Evolutionary conservation across 1,284 basidiomycete genomes (phyloP).

Genomic region (Ceratobasidium sp.): DNA sequence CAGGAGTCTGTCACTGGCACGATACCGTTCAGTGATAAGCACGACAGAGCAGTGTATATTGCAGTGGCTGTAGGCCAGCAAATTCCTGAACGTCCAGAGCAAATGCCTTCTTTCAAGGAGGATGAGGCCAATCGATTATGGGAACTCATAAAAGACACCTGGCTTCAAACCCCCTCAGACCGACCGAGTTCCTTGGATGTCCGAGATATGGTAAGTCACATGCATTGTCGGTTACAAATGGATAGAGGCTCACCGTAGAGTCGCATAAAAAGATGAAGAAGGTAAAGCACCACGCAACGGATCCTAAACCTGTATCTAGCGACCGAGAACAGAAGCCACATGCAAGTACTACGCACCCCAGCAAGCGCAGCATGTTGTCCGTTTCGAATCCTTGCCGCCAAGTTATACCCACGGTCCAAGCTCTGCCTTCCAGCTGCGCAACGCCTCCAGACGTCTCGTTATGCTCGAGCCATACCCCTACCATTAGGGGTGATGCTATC

Average conservation of each 20-base stretch:
- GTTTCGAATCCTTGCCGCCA: too few relatives aligned
- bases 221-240: too few relatives aligned
- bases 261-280: too few relatives aligned
- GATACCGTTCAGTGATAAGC: neutral
- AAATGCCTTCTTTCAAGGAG: neutral
- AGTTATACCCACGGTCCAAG: too few relatives aligned
- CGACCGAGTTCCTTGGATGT: neutral
- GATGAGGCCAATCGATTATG: neutral
- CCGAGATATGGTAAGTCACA: too few relatives aligned
- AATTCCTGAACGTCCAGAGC: neutral
- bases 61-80: neutral
- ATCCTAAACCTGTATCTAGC: too few relatives aligned
- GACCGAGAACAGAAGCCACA: too few relatives aligned
- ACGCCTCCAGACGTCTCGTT: slow-evolving; percentile 13
- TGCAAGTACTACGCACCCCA: too few relatives aligned
- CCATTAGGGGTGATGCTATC: slow-evolving; percentile 21
- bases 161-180: neutral
- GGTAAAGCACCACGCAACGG: too few relatives aligned
- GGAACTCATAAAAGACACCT: neutral
- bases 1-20: slow-evolving; percentile 6
- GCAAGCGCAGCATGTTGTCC: too few relatives aligned
- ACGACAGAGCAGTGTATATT: neutral
- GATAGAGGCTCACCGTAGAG: too few relatives aligned
- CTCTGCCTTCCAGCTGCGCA: too few relatives aligned
- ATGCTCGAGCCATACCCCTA: slow-evolving; percentile 17